These are phyloP conservation scores for Neurospora africana DNA, from an alignment of 495 filamentous ascomycete species.

Conservation along the genomic window DNA sequence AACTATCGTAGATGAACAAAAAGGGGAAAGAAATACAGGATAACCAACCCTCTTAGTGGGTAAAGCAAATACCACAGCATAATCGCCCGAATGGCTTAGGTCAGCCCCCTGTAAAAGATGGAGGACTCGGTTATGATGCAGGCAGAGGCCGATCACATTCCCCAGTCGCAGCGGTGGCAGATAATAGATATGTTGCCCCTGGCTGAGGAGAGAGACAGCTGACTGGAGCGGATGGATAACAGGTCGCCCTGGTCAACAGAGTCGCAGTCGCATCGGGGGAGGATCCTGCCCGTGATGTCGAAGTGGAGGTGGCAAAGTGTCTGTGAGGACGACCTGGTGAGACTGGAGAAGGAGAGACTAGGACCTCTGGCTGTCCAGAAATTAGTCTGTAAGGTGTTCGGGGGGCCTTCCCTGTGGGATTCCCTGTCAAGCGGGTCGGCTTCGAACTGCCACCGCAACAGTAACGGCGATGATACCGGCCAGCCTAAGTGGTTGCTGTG, in stretches of 20 bases:
- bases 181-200: neutral
- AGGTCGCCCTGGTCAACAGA: neutral
- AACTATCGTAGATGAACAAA: neutral
- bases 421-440: neutral
- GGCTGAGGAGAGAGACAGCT: neutral
- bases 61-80: conserved; percentile 57
- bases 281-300: neutral
- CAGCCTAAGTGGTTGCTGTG: neutral
- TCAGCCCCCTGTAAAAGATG: neutral
- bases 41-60: conserved; percentile 49
- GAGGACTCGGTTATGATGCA: neutral
- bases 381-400: neutral
- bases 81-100: neutral
- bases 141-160: neutral
- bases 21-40: conserved; percentile 6
- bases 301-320: neutral
- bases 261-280: neutral
- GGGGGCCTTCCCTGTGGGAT: neutral
- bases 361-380: neutral
- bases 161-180: neutral
- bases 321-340: neutral
- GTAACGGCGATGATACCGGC: neutral
- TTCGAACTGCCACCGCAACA: neutral
- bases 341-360: neutral
- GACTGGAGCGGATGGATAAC: neutral